Base-by-base conservation (phyloP, 2,329 filamentous ascomycete genomes). In the Penicillium frequentans region DNA sequence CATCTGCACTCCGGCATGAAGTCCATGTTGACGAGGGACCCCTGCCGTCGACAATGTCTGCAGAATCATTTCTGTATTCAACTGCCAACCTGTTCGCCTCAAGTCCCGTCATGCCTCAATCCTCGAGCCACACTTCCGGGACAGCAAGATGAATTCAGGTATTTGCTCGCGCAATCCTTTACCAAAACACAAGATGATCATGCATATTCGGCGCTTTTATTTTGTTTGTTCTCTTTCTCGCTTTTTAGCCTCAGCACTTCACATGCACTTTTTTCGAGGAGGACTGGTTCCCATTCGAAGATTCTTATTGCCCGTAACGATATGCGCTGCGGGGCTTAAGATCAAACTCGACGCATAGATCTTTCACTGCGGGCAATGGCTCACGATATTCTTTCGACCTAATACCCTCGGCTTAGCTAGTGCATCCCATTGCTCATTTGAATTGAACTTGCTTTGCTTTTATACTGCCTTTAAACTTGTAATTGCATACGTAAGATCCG, bases 101-200 rank as follows among this genome's bases (percentile, higher is more conserved):
- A n/a, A 64, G 52, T 48, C 50, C 60, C 33, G 58, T 63, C 24
- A 57, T 68, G 44, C 66, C 65, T 29, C 63, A 60, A 29, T 55
- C 64, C 42, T 61, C 66, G 9, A 67, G 62, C 42, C 64, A 63
- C 42, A 52, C 68, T 24, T 64, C 68, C n/a, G 58, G 68, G 29
- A 59, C 68, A 27, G 66, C 70, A 24, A 64, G 68, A 54, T 74
- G 63, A 61, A 33, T n/a, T 7, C 16, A 21, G 16, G 16, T 11
- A n/a, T 10, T 46, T 24, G 23, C 43, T 46, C 43, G 43, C 21
- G 23, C 14, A 26, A 26, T 16, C 8, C 26, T 6, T 39, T 26
- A 51, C 33, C 51, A 54, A 48, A 56, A 39, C 21, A 35, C 51
- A 55, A 35, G 54, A 49, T 46, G 23, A 37, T 52, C 24, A 52